Conservation (phyloP, 371 early-diverging fungal genomes). For the Mortierella sp. region DNA sequence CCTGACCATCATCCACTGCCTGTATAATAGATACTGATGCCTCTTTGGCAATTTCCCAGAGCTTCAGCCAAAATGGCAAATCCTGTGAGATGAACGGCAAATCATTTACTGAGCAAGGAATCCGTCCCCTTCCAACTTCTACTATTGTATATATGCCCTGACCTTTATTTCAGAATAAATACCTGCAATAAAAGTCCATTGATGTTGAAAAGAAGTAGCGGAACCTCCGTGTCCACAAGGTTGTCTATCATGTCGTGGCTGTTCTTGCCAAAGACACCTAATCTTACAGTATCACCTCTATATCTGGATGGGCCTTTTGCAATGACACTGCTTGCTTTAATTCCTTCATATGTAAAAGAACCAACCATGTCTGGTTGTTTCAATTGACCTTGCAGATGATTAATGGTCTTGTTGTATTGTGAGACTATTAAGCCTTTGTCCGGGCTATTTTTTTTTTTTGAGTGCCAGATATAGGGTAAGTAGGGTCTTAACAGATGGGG, state of each 20-base stretch:
- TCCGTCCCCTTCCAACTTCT: conserved; percentile 34
- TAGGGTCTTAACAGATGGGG: conserved; percentile 8
- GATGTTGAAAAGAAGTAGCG: conserved; percentile 46
- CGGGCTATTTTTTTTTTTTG: conserved; percentile 20
- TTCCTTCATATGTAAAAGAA: conserved; percentile 25
- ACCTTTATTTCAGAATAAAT: conserved; percentile 26
- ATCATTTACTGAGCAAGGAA: conserved; percentile 38
- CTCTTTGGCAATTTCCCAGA: conserved; percentile 33
- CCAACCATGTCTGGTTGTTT: conserved; percentile 40
- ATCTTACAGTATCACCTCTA: conserved; percentile 35
- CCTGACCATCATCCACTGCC: conserved; percentile 29
- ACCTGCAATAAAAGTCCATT: conserved; percentile 33
- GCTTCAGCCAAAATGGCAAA: conserved; percentile 37
- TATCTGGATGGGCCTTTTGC: conserved; percentile 29
- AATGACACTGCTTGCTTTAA: conserved; percentile 30
- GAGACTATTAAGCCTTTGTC: conserved; percentile 33
- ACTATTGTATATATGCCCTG: conserved; percentile 32
- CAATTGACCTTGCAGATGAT: conserved; percentile 31
- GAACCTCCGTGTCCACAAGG: conserved; percentile 22
- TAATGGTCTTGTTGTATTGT: conserved; percentile 35
- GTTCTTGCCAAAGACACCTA: conserved; percentile 43
- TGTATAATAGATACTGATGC: conserved; percentile 29
- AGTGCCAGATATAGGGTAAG: conserved; percentile 29
- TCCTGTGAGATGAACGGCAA: conserved; percentile 29
- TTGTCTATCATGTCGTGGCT: conserved; percentile 43